Evolutionary conservation across 805 yeast species (phyloP).

Genomic region (Teunomyces barrocoloradensis): DNA sequence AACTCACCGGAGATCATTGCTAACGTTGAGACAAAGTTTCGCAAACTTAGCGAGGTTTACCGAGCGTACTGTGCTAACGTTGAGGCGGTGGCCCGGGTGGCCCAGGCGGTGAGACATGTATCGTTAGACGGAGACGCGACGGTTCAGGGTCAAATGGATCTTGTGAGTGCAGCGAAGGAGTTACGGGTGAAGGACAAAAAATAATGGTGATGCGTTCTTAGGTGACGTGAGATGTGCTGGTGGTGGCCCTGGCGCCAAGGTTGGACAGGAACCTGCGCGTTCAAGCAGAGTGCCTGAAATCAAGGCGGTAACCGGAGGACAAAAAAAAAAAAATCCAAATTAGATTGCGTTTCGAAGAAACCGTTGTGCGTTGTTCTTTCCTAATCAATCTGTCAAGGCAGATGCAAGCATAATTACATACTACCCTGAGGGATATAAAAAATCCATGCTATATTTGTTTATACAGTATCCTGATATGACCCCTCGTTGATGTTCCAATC

Average conservation of each 20-base stretch:
- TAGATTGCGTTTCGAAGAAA: not conserved
- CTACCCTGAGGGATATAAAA: no score
- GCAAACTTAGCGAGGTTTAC: constrained; percentile 7
- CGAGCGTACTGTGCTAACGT: constrained; percentile 6
- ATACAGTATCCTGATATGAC: no score
- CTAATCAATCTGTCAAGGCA: no score
- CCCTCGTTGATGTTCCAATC: no score
- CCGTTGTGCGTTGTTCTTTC: no score
- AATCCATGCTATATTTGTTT: no score
- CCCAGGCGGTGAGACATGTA: not conserved
- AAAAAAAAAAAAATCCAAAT: not conserved
- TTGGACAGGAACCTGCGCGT: not conserved
- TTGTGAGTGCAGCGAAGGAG: not conserved
- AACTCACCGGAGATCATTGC: not conserved
- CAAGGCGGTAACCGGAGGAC: not conserved
- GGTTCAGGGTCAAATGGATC: not conserved
- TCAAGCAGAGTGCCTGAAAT: not conserved
- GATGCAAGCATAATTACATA: no score
- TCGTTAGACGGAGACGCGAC: not conserved
- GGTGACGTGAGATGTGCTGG: not conserved
- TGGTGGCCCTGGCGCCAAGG: not conserved
- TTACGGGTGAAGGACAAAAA: not conserved
- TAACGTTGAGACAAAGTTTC: constrained; percentile 8
- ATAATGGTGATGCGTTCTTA: not conserved
- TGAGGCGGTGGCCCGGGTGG: constrained; percentile 7